phyloP scores from a whole-genome alignment of 163 green algal species.

The Scenedesmus sp. region DNA sequence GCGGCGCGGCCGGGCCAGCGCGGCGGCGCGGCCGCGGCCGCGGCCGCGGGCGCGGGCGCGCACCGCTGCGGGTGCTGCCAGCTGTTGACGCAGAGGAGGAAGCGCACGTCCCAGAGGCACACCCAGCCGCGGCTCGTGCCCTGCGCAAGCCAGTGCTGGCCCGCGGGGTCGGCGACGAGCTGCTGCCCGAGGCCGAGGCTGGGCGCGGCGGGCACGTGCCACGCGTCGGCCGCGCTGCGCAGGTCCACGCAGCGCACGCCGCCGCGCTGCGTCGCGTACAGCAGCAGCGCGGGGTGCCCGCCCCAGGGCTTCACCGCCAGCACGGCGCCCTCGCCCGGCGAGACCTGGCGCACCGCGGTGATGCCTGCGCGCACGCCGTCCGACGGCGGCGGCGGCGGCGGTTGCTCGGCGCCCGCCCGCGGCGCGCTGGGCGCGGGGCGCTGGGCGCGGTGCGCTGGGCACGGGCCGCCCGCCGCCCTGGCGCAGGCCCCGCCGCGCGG shows the following conservation, averaged over 20 bases:
- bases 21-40: too few relatives aligned
- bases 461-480: too few relatives aligned
- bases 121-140: conserved; percentile 71
- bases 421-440: too few relatives aligned
- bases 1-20: too few relatives aligned
- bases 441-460: too few relatives aligned
- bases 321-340: conserved; percentile 57
- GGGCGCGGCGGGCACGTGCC: conserved; percentile 61
- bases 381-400: too few relatives aligned
- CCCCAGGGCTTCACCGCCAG: conserved; percentile 73
- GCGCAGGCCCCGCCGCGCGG: too few relatives aligned
- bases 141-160: conserved; percentile 41
- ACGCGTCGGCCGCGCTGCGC: conserved; percentile 65
- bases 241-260: conserved; percentile 81
- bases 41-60: background rate
- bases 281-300: conserved; percentile 54
- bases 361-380: conserved; percentile 33
- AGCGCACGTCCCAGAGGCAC: conserved; percentile 86
- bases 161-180: conserved; percentile 51
- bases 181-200: conserved; percentile 51
- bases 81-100: conserved; percentile 65
- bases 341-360: conserved; percentile 42
- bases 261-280: conserved; percentile 74
- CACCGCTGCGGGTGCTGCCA: conserved; percentile 60
- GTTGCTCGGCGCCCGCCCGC: too few relatives aligned